These are phyloP conservation scores for Alternaria alternata DNA, from an alignment of 2,329 filamentous ascomycete genomes.

Conservation along the genomic window DNA sequence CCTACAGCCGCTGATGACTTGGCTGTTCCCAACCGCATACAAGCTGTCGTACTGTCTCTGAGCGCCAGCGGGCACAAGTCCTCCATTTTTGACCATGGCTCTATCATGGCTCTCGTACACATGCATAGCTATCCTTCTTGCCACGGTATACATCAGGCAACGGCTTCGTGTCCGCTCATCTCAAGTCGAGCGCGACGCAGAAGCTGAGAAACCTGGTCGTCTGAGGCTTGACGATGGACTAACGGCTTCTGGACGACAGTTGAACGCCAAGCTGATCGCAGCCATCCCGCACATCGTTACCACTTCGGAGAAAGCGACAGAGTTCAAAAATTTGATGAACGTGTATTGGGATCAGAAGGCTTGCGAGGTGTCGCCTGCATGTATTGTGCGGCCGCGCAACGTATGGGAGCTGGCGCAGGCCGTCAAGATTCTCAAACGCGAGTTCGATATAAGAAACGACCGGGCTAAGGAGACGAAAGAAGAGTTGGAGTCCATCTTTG, in stretches of 20 bases:
- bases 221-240: constrained; percentile 7
- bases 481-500: constrained; percentile 37
- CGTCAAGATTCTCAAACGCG: constrained; percentile 38
- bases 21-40: background rate
- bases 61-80: background rate
- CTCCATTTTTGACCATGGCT: background rate
- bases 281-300: constrained; percentile 24
- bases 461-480: background rate
- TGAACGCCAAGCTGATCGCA: constrained; percentile 19
- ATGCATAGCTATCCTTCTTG: constrained; percentile 5
- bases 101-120: constrained; percentile 13
- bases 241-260: constrained; percentile 15
- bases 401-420: constrained; percentile 40
- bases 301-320: constrained; percentile 3
- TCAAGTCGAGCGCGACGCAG: constrained; percentile 14
- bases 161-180: constrained; percentile 18
- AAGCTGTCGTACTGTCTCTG: background rate
- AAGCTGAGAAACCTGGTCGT: constrained; percentile 17
- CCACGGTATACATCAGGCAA: constrained; percentile 16
- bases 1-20: background rate
- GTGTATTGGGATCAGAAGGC: constrained; percentile 47
- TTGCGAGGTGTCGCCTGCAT: constrained; percentile 42
- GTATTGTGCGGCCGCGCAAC: constrained; percentile 40
- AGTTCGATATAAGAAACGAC: constrained; percentile 36
- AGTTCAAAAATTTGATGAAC: constrained; percentile 24